These are phyloP conservation scores for Fusarium nygamai DNA, from an alignment of 2,329 filamentous ascomycete genomes.

Conservation along the genomic window DNA sequence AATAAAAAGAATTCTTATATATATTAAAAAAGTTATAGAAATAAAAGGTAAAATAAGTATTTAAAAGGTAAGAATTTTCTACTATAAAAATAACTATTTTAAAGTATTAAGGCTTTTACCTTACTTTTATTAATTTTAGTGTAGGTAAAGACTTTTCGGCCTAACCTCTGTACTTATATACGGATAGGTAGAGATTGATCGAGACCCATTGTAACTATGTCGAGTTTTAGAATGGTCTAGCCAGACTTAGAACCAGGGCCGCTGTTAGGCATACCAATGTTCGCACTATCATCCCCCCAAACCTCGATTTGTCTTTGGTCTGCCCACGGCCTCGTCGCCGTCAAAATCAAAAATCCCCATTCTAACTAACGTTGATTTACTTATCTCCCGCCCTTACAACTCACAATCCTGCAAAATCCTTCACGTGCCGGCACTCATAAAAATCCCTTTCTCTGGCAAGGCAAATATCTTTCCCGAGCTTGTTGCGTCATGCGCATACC, in stretches of 20 bases:
- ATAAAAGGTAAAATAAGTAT: too few species aligned
- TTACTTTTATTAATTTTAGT: too few species aligned
- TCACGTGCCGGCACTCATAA: slow-evolving; percentile 28
- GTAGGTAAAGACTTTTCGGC: too few species aligned
- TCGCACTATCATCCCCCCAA: slow-evolving; percentile 7
- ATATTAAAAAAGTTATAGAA: too few species aligned
- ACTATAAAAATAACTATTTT: too few species aligned
- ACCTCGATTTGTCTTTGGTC: slow-evolving; percentile 25
- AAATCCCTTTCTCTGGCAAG: slow-evolving; percentile 25
- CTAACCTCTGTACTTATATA: too few species aligned
- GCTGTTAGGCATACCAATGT: slow-evolving; percentile 9
- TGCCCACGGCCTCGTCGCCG: slow-evolving; percentile 14
- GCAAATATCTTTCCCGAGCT: slow-evolving; percentile 25
- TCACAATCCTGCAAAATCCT: slow-evolving; percentile 33
- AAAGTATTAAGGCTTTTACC: too few species aligned
- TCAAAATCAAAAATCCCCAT: slow-evolving; percentile 29
- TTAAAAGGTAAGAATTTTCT: too few species aligned
- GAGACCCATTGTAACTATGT: slow-evolving; percentile 13
- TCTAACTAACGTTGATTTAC: background rate
- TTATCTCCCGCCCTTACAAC: slow-evolving; percentile 27
- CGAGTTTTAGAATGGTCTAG: slow-evolving; percentile 33
- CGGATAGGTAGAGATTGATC: background rate
- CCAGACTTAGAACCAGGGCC: slow-evolving; percentile 26
- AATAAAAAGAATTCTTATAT: too few species aligned
- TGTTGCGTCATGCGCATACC: slow-evolving; percentile 52